Percentiles rank a stretch among this genome's conserved stretches.
Evolutionary conservation across 2,329 filamentous ascomycete species (phyloP).

Genomic region (Diaporthe vaccinii): DNA sequence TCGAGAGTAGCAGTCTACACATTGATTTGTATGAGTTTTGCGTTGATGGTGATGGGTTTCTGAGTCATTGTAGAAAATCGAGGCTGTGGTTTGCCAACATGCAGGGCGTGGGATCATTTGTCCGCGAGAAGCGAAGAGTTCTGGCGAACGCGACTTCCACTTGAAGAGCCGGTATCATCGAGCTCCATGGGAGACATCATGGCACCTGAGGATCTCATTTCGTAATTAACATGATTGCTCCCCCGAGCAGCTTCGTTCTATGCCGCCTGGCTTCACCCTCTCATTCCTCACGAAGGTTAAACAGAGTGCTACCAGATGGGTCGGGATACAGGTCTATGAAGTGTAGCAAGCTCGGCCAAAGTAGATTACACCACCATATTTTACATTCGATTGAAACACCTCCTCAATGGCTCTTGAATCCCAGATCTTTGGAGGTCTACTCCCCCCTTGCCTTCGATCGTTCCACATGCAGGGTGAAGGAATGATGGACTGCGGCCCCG

Average conservation of each 20-base stretch:
- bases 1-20: too few species aligned
- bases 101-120: not conserved
- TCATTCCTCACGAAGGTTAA: too few species aligned
- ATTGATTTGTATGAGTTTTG: too few species aligned
- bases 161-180: not conserved
- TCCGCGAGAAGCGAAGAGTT: not conserved
- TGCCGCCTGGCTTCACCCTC: not conserved
- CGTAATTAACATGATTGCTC: not conserved
- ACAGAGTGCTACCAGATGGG: not conserved
- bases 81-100: too few species aligned
- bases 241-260: not conserved
- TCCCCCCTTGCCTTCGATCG: not conserved
- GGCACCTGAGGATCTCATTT: not conserved
- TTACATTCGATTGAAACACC: not conserved
- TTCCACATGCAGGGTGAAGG: too few species aligned
- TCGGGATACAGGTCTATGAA: not conserved
- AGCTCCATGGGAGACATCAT: too few species aligned
- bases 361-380: not conserved
- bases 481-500: not conserved
- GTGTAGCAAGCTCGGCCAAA: not conserved
- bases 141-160: not conserved
- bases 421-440: not conserved
- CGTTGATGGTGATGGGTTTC: too few species aligned
- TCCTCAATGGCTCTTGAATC: too few species aligned
- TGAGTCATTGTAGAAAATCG: not conserved